These are phyloP conservation scores for Pseudocercospora vitis DNA, from an alignment of 2,329 filamentous ascomycete genomes.

Conservation along the genomic window DNA sequence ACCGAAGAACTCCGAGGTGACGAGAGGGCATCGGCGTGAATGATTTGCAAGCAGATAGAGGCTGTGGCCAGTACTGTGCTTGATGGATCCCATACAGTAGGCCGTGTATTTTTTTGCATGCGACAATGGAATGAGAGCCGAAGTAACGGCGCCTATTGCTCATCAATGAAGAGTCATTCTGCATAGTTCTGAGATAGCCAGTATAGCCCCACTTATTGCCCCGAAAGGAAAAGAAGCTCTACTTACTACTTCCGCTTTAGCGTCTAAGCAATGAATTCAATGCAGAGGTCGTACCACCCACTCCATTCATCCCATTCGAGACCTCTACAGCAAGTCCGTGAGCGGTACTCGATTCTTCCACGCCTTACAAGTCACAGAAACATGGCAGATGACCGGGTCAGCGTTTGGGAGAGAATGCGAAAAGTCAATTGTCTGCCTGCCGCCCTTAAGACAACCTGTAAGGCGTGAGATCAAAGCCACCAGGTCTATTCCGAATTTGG, in stretches of 20 bases:
- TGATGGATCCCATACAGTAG: no score
- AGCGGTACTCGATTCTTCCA: background rate
- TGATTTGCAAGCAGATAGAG: no score
- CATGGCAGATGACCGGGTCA: background rate
- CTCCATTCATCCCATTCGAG: background rate
- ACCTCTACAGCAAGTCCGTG: background rate
- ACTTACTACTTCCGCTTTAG: slow-evolving; percentile 1
- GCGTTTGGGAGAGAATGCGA: background rate
- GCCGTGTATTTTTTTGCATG: no score
- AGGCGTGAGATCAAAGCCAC: background rate
- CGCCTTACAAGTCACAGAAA: background rate
- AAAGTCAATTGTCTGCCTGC: background rate
- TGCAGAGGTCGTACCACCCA: background rate
- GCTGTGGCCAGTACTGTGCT: no score
- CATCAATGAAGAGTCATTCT: no score
- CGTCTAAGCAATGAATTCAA: background rate
- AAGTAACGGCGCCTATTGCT: no score
- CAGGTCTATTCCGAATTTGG: background rate
- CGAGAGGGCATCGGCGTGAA: no score
- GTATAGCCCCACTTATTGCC: slow-evolving; percentile 4
- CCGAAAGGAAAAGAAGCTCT: background rate
- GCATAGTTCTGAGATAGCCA: no score
- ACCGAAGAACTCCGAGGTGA: no score
- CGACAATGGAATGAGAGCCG: no score
- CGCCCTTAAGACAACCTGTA: background rate